Evolutionary conservation across 1,284 basidiomycete genomes (phyloP), one percentile per base, ranked within the genome.

Genomic region (Boletus albobrunnescens): DNA sequence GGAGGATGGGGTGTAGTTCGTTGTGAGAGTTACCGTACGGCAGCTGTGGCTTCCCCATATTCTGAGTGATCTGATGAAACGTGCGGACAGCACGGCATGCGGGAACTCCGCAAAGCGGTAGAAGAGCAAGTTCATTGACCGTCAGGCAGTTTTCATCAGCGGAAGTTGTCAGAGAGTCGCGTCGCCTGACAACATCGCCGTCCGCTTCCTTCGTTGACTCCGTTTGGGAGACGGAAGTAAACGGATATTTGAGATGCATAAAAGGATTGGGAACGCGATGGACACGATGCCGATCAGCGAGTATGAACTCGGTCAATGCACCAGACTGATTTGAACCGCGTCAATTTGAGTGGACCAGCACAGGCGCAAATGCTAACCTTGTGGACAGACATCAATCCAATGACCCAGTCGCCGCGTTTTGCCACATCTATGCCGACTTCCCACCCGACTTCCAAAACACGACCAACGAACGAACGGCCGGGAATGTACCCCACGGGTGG

Each of bases 381-480:
- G 52, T 77, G 74, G 14, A 87, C 72, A 58, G 91, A 86, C 58
- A 85, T 59, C 47, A 93, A 57, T 10, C 90, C 91, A 49, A 89
- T 71, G 10, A 93, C 85, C 80, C 91, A 88, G 58, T 94, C 91
- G 8, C 89, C 88, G 54, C 81, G 79, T 59, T 74, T 74, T 17
- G 81, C 74, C 23, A 73, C 68, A 30, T 87, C 84, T 16, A 74
- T 74, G 39, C 74, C 75, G 14, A 93, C 88, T 45, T 90, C 87
- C 74, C 81, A 85, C 1, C 91, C 91, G 51, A 79, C 81, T 56
- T 89, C 86, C 38, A 93, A 62, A 27, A 84, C 83, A 33, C 88
- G 72, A 4, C 91, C 91, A 9, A 91, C 84, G 62, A 94, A 87
- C 49, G 84, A 85, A 38, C 91, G 73, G 0, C 91, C 91, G 12